These are phyloP conservation scores for Fragilariopsis cylindrus DNA, from an alignment of 108 stramenopile genomes.

Conservation along the genomic window DNA sequence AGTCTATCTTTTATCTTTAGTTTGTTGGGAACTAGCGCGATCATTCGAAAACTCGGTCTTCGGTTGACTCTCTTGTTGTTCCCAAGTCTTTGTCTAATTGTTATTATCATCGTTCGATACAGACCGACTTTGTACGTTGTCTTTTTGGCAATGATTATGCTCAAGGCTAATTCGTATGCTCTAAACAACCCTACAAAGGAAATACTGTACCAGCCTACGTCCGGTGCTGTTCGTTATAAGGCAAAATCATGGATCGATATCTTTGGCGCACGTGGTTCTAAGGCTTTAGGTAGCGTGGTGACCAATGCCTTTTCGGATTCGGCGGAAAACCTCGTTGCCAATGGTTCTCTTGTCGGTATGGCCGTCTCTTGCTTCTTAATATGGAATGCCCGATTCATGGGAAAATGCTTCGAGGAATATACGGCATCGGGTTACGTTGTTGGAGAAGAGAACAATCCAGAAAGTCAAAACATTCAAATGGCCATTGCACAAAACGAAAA, in stretches of 20 bases:
- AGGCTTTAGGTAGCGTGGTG: constrained; percentile 93
- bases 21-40: constrained; percentile 91
- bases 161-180: constrained; percentile 94
- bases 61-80: constrained; percentile 89
- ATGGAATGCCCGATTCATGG: constrained; percentile 95
- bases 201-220: constrained; percentile 96
- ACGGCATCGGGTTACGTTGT: constrained; percentile 90
- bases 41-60: constrained; percentile 94
- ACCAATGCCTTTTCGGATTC: constrained; percentile 93
- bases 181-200: constrained; percentile 98
- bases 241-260: constrained; percentile 98
- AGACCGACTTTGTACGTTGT: constrained; percentile 88
- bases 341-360: constrained; percentile 91
- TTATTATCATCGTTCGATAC: constrained; percentile 85
- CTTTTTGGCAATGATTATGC: constrained; percentile 95
- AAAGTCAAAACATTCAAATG: constrained; percentile 61
- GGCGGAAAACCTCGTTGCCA: constrained; percentile 72
- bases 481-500: constrained; percentile 64
- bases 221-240: constrained; percentile 93
- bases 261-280: constrained; percentile 94
- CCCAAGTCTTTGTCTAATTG: constrained; percentile 82
- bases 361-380: constrained; percentile 89
- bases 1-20: constrained; percentile 89
- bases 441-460: constrained; percentile 67
- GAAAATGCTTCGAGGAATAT: constrained; percentile 89